Percentiles rank a stretch among this genome's conserved stretches.
Conservation (phyloP, 306 rosid species). For the Acacia crassicarpa region DNA sequence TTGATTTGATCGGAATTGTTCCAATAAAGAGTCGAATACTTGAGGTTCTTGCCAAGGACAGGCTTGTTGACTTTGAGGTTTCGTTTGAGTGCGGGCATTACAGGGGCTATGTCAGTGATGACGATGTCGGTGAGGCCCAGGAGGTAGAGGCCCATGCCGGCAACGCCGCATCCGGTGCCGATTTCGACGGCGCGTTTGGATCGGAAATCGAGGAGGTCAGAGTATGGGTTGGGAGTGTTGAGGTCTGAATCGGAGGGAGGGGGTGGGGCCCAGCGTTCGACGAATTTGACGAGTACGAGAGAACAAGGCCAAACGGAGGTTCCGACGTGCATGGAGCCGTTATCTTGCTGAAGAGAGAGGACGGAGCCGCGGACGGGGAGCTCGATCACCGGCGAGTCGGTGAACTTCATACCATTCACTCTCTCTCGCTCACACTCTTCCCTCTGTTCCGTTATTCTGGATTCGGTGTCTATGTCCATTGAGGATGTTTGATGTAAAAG, state of each 20-base stretch:
- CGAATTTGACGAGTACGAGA: slow-evolving; percentile 85
- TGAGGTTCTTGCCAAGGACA: slow-evolving; percentile 62
- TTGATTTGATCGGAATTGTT: slow-evolving; percentile 60
- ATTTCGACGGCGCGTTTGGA: slow-evolving; percentile 81
- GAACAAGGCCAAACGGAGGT: slow-evolving; percentile 98
- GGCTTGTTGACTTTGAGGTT: slow-evolving; percentile 75
- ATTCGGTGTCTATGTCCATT: background rate
- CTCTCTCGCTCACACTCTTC: too few species aligned
- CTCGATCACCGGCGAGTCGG: slow-evolving; percentile 78
- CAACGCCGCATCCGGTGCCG: slow-evolving; percentile 87
- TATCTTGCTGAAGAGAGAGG: slow-evolving; percentile 83
- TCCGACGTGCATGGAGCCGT: slow-evolving; percentile 86
- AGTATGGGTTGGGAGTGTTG: slow-evolving; percentile 53
- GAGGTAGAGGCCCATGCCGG: slow-evolving; percentile 85
- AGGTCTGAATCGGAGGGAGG: background rate
- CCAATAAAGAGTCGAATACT: slow-evolving; percentile 78
- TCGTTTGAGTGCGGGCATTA: slow-evolving; percentile 84
- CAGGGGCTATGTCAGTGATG: slow-evolving; percentile 84
- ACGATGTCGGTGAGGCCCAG: slow-evolving; percentile 74
- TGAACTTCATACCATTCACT: slow-evolving; percentile 66
- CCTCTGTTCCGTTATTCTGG: background rate
- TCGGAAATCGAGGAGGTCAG: slow-evolving; percentile 59
- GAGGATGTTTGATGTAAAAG: background rate
- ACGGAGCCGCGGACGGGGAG: slow-evolving; percentile 62
- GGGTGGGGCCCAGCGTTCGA: slow-evolving; percentile 71